Evolutionary conservation across 495 filamentous ascomycete genomes (phyloP).

Genomic region (Penicillium atrosanguineum): DNA sequence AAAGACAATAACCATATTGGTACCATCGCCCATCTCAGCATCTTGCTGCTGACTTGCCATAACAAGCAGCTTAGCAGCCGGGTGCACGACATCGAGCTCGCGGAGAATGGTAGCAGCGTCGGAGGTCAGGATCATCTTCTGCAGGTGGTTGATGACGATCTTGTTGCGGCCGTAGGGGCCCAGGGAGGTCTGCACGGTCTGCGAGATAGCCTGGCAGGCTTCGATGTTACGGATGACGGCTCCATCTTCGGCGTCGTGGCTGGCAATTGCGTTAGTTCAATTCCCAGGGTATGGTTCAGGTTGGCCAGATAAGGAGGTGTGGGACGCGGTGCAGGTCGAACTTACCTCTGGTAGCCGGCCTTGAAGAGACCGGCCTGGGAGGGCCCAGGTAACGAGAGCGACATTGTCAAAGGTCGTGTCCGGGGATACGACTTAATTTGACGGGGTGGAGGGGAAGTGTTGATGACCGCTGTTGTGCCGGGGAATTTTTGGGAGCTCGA

Average conservation of each 20-base stretch:
- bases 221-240: conserved; percentile 98
- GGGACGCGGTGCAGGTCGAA: conserved; percentile 19
- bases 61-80: conserved; percentile 95
- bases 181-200: conserved; percentile 93
- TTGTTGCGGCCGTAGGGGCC: conserved; percentile 99
- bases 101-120: conserved; percentile 96
- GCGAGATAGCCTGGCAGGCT: conserved; percentile 92
- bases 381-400: conserved; percentile 87
- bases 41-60: conserved; percentile 99
- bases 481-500: conserved; percentile 46
- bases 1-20: conserved; percentile 94
- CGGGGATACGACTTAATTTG: conserved; percentile 25
- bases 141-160: conserved; percentile 99
- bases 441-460: conserved; percentile 21
- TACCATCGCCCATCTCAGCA: conserved; percentile 97
- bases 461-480: conserved; percentile 32
- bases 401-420: conserved; percentile 62
- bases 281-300: neutral
- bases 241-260: conserved; percentile 98
- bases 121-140: conserved; percentile 99
- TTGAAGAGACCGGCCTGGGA: conserved; percentile 95
- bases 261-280: conserved; percentile 33
- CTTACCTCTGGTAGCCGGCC: conserved; percentile 91
- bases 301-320: conserved; percentile 31
- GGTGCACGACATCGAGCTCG: conserved; percentile 97